Evolutionary conservation across 2,329 filamentous ascomycete genomes (phyloP).

Genomic region (Colletotrichum falcatum): DNA sequence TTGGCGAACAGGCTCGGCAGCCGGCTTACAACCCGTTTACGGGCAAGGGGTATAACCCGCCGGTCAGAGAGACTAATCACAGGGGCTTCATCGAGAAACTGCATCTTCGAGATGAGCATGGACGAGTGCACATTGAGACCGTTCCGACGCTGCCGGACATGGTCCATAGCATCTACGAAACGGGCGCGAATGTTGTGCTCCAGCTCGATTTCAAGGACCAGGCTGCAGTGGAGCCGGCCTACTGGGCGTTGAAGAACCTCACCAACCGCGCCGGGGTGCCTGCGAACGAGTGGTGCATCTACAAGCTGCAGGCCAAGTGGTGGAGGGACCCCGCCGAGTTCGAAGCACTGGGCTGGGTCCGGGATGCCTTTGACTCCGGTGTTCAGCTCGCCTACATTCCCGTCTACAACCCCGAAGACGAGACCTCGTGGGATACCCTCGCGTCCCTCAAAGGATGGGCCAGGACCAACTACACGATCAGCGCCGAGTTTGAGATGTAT

Average conservation of each 20-base stretch:
- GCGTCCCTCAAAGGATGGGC: conserved; percentile 9
- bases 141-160: conserved; percentile 15
- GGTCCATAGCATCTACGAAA: conserved; percentile 8
- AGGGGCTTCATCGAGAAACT: conserved; percentile 12
- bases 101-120: conserved; percentile 20
- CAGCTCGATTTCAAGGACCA: conserved; percentile 25
- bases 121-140: conserved; percentile 13
- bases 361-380: conserved; percentile 17
- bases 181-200: conserved; percentile 10
- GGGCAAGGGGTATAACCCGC: conserved; percentile 8
- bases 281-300: conserved; percentile 24
- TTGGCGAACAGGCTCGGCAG: neutral
- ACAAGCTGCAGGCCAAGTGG: conserved; percentile 23
- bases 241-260: conserved; percentile 17
- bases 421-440: conserved; percentile 12
- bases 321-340: conserved; percentile 13
- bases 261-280: conserved; percentile 16
- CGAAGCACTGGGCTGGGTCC: conserved; percentile 3
- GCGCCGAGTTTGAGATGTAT: conserved; percentile 1
- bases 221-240: conserved; percentile 11
- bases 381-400: conserved; percentile 8
- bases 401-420: conserved; percentile 21
- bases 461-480: conserved; percentile 1
- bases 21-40: conserved; percentile 23
- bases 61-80: neutral